phyloP scores from a whole-genome alignment of 768 basidiomycete genomes.

The Exidia glandulosa region DNA sequence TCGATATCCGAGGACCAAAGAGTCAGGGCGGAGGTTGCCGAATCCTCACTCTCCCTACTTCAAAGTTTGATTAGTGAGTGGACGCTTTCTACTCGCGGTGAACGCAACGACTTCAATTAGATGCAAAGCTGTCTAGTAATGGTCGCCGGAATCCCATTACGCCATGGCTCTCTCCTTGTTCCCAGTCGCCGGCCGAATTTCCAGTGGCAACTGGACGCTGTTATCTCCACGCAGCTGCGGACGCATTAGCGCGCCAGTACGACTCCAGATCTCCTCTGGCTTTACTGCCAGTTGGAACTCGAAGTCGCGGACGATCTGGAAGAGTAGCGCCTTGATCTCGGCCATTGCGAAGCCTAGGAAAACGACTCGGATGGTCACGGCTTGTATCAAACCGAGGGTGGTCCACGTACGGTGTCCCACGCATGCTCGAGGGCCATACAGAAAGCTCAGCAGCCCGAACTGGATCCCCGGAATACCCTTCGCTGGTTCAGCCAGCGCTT shows the following conservation, averaged over 20 bases:
- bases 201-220: not conserved
- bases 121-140: too few relatives aligned
- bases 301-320: slow-evolving; percentile 1
- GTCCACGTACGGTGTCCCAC: slow-evolving; percentile 4
- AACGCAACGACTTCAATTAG: too few relatives aligned
- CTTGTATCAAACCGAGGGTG: too few relatives aligned
- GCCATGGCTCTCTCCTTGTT: too few relatives aligned
- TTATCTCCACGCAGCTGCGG: not conserved
- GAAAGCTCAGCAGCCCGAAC: not conserved
- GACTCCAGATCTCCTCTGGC: not conserved
- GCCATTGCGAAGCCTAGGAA: not conserved
- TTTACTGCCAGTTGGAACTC: not conserved
- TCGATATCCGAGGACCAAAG: too few relatives aligned
- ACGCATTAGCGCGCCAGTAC: not conserved
- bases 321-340: slow-evolving; percentile 3
- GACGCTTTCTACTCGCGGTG: too few relatives aligned
- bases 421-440: slow-evolving; percentile 4
- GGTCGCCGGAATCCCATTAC: too few relatives aligned
- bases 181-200: not conserved
- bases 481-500: not conserved
- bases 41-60: too few relatives aligned
- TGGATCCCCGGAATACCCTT: slow-evolving; percentile 1
- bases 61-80: too few relatives aligned
- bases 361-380: too few relatives aligned
- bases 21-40: too few relatives aligned